These are phyloP conservation scores for Iberis amara DNA, from an alignment of 441 rosid genomes.

Conservation along the genomic window DNA sequence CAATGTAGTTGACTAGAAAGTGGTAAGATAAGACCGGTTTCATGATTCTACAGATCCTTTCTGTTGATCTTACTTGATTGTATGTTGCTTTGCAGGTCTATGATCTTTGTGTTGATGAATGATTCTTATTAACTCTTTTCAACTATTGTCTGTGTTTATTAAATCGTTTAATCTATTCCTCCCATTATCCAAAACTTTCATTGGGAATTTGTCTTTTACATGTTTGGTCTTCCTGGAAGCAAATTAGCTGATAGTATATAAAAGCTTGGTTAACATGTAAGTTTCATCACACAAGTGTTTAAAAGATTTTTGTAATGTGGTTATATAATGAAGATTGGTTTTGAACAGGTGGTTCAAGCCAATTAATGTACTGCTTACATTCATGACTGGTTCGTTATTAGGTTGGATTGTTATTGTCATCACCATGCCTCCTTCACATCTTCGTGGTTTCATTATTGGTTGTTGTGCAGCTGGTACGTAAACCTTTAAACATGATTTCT, in stretches of 20 bases:
- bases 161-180: no score
- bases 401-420: slow-evolving; percentile 62
- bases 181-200: slow-evolving; percentile 73
- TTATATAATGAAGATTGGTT: neutral
- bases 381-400: slow-evolving; percentile 55
- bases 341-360: slow-evolving; percentile 86
- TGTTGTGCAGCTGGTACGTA: slow-evolving; percentile 70
- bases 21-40: no score
- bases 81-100: no score
- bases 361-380: slow-evolving; percentile 60
- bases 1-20: no score
- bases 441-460: slow-evolving; percentile 68
- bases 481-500: no score
- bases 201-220: slow-evolving; percentile 86
- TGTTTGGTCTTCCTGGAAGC: slow-evolving; percentile 71
- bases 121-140: no score
- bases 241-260: slow-evolving; percentile 44
- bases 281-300: neutral
- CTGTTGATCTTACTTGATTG: no score
- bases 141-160: no score
- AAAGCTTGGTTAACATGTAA: slow-evolving; percentile 38
- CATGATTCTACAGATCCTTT: no score
- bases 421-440: slow-evolving; percentile 53
- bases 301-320: neutral
- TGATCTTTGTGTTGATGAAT: no score